Base-by-base conservation (phyloP, 2,329 filamentous ascomycete genomes). In the Hymenoscyphus occultus region DNA sequence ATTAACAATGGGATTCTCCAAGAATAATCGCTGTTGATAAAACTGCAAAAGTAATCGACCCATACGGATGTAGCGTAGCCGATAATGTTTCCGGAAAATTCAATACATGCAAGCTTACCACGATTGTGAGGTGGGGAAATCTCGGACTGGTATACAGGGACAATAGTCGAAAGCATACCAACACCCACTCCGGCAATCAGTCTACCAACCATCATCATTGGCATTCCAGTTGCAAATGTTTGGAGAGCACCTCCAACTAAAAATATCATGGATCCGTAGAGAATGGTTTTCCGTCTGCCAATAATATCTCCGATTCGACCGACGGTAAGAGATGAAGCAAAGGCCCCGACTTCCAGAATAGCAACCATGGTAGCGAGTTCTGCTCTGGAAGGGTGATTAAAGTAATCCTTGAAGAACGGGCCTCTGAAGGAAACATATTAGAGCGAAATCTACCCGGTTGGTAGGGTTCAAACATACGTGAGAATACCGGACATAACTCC, bases 31-130 rank as follows among this genome's bases (percentile, higher is more conserved):
- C 83, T 91, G 68, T 92, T 78, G 75, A 99, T 98, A 76, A 84
- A 97, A 65, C 91, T 95, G 78, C 93, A 97, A 73, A 95, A 94
- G 79, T 98, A 99, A 78, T 99, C 95, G 35, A 98, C 94, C 95
- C 95, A 99, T 28, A 98, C 94, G 72, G 94, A 98, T 62, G 92
- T 93, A 63, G 94, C 90, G 76, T 99, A 99, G 39, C 95, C 95
- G 67, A 92, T 89, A 69, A 99, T 96, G 78, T 99, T 99, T 62
- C 95, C 95, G 0, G 94, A 94, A 75, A 98, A 99, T 77, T 99
- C 95, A 71, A 99, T 98, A 77, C 95, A 98, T 31, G 94, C 95
- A 67, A 99, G 84, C 79, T 95, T 96, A 69, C 95, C 95, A 73
- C 95, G 86, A 78, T 97, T 98, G 75, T 99, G 95, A 5, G 95